Conservation (phyloP, 2,329 filamentous ascomycete species). For the Aspergillus sclerotialis region DNA sequence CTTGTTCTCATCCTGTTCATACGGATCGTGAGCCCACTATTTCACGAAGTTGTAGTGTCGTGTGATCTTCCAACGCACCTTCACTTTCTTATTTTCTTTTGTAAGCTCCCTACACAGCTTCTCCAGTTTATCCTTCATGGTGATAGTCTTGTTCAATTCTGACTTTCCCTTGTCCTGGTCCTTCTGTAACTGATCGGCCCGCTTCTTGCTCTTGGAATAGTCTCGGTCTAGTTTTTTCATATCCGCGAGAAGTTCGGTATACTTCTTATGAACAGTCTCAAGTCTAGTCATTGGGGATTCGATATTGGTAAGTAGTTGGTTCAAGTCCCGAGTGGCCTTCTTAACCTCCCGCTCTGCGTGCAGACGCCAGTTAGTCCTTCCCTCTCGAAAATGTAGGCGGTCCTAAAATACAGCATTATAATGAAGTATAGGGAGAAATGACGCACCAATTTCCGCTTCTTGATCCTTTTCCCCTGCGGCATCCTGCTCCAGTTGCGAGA, state of each 20-base stretch:
- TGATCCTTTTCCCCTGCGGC: slow-evolving; percentile 90
- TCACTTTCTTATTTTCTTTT: slow-evolving; percentile 96
- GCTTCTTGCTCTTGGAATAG: slow-evolving; percentile 91
- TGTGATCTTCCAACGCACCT: slow-evolving; percentile 53
- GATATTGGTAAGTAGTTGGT: slow-evolving; percentile 75
- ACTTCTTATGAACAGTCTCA: slow-evolving; percentile 82
- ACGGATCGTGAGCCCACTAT: slow-evolving; percentile 1
- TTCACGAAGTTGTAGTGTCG: slow-evolving; percentile 1
- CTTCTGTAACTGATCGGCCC: slow-evolving; percentile 88
- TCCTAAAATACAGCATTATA: neutral
- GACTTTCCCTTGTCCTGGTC: slow-evolving; percentile 86
- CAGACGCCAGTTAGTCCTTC: slow-evolving; percentile 18
- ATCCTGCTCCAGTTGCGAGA: slow-evolving; percentile 91
- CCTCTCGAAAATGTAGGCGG: slow-evolving; percentile 1
- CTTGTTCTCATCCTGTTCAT: slow-evolving; percentile 75
- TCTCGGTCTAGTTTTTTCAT: slow-evolving; percentile 96
- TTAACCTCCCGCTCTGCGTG: slow-evolving; percentile 80
- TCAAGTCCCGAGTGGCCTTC: slow-evolving; percentile 84
- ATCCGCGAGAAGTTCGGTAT: slow-evolving; percentile 81
- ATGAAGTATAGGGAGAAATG: slow-evolving; percentile 3
- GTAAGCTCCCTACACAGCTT: slow-evolving; percentile 92
- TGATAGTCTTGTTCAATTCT: slow-evolving; percentile 83
- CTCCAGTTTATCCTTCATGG: slow-evolving; percentile 92
- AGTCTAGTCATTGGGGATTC: slow-evolving; percentile 90
- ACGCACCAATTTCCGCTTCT: slow-evolving; percentile 87